phyloP scores from a whole-genome alignment of 202 grass and related monocot species.

The Brachypodium distachyon region DNA sequence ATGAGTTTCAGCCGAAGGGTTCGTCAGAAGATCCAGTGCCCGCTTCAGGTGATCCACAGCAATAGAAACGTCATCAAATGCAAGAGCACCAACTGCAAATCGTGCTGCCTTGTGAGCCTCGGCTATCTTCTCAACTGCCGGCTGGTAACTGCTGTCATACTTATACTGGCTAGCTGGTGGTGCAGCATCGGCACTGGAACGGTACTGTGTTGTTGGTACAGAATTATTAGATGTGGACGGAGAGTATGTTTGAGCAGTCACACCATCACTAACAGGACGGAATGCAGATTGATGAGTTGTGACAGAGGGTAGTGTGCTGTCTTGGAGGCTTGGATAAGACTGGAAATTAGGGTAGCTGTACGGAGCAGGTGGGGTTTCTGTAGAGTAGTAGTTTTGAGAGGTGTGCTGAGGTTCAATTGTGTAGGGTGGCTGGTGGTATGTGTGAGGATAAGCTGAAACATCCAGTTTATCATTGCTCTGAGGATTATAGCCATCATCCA shows the following conservation, averaged over 20 bases:
- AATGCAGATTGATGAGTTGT: slow-evolving; percentile 53
- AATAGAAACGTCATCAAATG: slow-evolving; percentile 78
- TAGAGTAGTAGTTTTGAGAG: slow-evolving; percentile 54
- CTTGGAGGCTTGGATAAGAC: slow-evolving; percentile 89
- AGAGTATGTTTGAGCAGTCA: slow-evolving; percentile 23
- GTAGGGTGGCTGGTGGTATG: slow-evolving; percentile 54
- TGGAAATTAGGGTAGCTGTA: slow-evolving; percentile 91
- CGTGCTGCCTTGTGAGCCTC: slow-evolving; percentile 93
- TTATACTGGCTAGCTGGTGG: slow-evolving; percentile 51
- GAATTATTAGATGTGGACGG: slow-evolving; percentile 19
- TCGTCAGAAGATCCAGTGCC: slow-evolving; percentile 78
- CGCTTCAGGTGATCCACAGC: slow-evolving; percentile 83
- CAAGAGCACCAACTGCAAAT: slow-evolving; percentile 91
- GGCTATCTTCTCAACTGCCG: slow-evolving; percentile 65
- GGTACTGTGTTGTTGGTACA: slow-evolving; percentile 21
- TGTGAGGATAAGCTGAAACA: slow-evolving; percentile 32
- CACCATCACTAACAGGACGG: slow-evolving; percentile 36
- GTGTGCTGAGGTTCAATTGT: slow-evolving; percentile 46
- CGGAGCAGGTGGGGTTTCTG: slow-evolving; percentile 44
- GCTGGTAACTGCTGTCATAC: slow-evolving; percentile 89
- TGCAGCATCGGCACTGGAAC: slow-evolving; percentile 9
- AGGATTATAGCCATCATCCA: slow-evolving; percentile 33
- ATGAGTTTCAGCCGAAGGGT: slow-evolving; percentile 73
- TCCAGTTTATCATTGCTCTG: slow-evolving; percentile 32
- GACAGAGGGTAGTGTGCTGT: slow-evolving; percentile 50